phyloP scores from a whole-genome alignment of 1,139 yeast species.

The Protomyces macrosporus region DNA sequence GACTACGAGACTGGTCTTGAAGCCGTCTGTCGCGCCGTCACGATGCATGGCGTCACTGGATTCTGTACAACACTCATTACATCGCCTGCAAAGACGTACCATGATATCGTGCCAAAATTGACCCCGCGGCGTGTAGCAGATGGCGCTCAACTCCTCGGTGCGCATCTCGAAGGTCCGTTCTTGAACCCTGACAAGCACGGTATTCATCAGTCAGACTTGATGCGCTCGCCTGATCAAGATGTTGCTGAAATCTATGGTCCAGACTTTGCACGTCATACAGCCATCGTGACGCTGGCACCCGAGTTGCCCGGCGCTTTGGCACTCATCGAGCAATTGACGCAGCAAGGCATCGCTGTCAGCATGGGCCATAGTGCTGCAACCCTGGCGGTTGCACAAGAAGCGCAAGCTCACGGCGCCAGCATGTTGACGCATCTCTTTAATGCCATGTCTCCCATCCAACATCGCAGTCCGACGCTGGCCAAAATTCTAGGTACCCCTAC shows the following conservation, averaged over 20 bases:
- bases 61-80: conserved; percentile 60
- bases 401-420: conserved; percentile 51
- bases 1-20: conserved; percentile 35
- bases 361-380: conserved; percentile 56
- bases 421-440: conserved; percentile 62
- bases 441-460: conserved; percentile 67
- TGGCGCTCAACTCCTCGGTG: conserved; percentile 55
- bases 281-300: conserved; percentile 59
- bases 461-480: conserved; percentile 56
- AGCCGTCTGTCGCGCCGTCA: conserved; percentile 37
- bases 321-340: conserved; percentile 44
- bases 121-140: conserved; percentile 40
- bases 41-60: conserved; percentile 55
- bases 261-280: conserved; percentile 44
- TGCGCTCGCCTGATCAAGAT: conserved; percentile 46
- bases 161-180: conserved; percentile 64
- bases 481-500: conserved; percentile 47
- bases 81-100: conserved; percentile 51
- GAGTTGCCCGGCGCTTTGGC: conserved; percentile 55
- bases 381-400: conserved; percentile 48
- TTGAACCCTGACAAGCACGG: conserved; percentile 54
- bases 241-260: conserved; percentile 49
- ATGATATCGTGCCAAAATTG: conserved; percentile 49
- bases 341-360: conserved; percentile 45
- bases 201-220: conserved; percentile 48